These are phyloP conservation scores for Zizania latifolia DNA, from an alignment of 176 grass and related monocot species.

Conservation along the genomic window DNA sequence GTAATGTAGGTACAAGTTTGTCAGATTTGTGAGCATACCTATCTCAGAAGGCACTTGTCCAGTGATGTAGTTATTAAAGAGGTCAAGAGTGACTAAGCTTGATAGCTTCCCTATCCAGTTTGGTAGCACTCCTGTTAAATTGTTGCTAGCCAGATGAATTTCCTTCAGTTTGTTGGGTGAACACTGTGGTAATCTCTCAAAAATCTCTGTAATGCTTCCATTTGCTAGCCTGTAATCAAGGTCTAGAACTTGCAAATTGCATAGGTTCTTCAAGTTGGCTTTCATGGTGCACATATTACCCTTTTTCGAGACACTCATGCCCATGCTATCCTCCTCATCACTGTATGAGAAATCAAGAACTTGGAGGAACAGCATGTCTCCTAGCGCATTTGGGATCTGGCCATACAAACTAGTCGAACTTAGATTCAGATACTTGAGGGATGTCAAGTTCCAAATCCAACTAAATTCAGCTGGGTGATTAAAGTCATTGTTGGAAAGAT, in stretches of 20 bases:
- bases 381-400: background rate
- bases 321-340: background rate
- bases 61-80: background rate
- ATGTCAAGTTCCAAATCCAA: constrained; percentile 28
- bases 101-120: background rate
- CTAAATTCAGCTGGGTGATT: background rate
- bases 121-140: background rate
- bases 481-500: background rate
- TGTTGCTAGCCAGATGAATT: rapidly evolving
- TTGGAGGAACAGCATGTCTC: background rate
- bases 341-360: background rate
- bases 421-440: background rate
- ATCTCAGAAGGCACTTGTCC: background rate
- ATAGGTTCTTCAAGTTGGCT: background rate
- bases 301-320: background rate
- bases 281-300: background rate
- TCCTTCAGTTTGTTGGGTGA: background rate
- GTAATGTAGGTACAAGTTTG: background rate
- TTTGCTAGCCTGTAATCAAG: background rate
- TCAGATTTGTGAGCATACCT: background rate
- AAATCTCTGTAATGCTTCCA: constrained; percentile 12
- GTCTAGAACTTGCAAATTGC: background rate
- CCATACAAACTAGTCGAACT: background rate
- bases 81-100: background rate
- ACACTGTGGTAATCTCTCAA: background rate